Evolutionary conservation across 2,329 filamentous ascomycete species (phyloP).

Genomic region (Colletotrichum musae): DNA sequence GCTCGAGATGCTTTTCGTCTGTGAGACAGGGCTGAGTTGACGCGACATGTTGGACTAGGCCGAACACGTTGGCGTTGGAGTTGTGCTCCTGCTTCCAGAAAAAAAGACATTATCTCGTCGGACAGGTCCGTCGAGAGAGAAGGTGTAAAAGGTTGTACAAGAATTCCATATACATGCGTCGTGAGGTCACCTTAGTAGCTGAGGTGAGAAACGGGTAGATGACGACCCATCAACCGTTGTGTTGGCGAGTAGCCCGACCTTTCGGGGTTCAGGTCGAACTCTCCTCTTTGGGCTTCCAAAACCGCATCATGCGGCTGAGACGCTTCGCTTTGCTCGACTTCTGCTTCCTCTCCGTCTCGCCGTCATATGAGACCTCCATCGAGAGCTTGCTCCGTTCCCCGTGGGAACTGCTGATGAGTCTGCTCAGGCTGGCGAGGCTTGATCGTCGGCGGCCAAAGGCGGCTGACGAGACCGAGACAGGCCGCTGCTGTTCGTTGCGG

Average conservation of each 20-base stretch:
- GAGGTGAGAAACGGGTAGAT: slow-evolving; percentile 13
- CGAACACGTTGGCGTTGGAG: slow-evolving; percentile 2
- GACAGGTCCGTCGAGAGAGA: slow-evolving; percentile 27
- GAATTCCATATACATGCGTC: slow-evolving; percentile 55
- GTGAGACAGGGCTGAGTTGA: background rate
- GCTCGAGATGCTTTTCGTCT: slow-evolving; percentile 29
- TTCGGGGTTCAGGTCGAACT: slow-evolving; percentile 43
- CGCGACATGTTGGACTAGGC: slow-evolving; percentile 10
- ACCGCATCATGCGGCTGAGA: slow-evolving; percentile 82
- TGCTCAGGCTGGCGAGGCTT: slow-evolving; percentile 82
- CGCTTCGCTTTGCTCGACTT: slow-evolving; percentile 77
- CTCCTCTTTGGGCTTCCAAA: slow-evolving; percentile 78
- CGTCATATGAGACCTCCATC: slow-evolving; percentile 73
- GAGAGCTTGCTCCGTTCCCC: slow-evolving; percentile 83
- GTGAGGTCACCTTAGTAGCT: slow-evolving; percentile 43
- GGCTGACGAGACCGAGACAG: slow-evolving; percentile 73
- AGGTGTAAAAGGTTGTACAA: slow-evolving; percentile 52
- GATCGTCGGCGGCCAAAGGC: slow-evolving; percentile 79
- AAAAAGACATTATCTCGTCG: slow-evolving; percentile 32
- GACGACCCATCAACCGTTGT: slow-evolving; percentile 16
- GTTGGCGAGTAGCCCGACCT: slow-evolving; percentile 1
- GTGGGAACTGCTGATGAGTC: slow-evolving; percentile 81
- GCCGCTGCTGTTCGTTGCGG: slow-evolving; percentile 65
- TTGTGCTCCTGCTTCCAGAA: background rate
- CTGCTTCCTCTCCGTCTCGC: slow-evolving; percentile 69